Base-by-base conservation (phyloP, 805 yeast genomes). In the Priceomyces fermenticarens region DNA sequence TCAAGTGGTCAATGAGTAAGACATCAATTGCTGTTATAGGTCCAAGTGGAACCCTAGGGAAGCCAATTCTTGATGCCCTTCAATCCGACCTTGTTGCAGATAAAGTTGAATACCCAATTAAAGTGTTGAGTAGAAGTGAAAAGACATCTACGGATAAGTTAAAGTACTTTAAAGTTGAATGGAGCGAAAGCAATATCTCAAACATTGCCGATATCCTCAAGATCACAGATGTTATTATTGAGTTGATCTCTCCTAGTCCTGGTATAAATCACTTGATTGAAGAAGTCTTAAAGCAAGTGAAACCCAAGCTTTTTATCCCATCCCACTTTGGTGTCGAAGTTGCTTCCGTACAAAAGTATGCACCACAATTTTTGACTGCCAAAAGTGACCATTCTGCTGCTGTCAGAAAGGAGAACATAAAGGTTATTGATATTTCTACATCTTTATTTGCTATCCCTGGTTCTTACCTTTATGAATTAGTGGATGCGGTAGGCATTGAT, bases 301-400 rank as follows among this genome's bases (percentile, higher is more conserved):
- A 73, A 46, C 77, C 79, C 37, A 72, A 73, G 52, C 53, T 78
- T 27, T 80, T 69, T 60, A 72, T 80, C 47, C 83, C 85, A 26
- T 73, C 83, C 2, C 85, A 80, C 50, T 81, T 75, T 49, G 88
- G 87, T 31, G 50, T 65, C 15, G 79, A 78, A 40, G 37, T 70
- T 12, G 53, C 47, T 2, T 60, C 53, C 7, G 55, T 55, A 14
- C 49, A 49, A 3, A 43, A 48, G 14, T 30, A 39, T 15, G 54
- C 67, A 15, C 73, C 78, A 5, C 65, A 63, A 0, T 60, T 74
- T 41, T 50, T 60, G 25, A 51, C 35, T 1, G 10, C 42, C 13
- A 77, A 76, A 53, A 34, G 53, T 1, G 50, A 41, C 1, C 78
- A 75, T 49, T 53, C 71, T 4, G 50, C 52, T 2, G 59, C 53